phyloP scores from a whole-genome alignment of 345 rosid species.

The Mangifera indica region DNA sequence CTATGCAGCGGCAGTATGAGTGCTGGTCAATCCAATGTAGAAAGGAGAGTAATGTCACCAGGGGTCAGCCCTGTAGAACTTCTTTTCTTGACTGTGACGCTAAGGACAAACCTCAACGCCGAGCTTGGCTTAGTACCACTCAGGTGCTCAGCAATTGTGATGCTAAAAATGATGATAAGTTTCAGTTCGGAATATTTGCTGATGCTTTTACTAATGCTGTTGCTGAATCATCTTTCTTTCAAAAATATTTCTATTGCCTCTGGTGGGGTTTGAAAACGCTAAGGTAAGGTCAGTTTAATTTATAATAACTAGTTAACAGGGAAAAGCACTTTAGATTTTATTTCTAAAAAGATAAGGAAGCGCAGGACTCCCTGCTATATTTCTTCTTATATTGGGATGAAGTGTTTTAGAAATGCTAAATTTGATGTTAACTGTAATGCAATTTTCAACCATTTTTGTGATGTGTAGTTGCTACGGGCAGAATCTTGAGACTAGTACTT shows the following conservation, averaged over 20 bases:
- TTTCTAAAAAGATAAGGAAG: not conserved
- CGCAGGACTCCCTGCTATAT: not conserved
- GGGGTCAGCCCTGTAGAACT: constrained; percentile 46
- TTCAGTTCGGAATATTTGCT: constrained; percentile 72
- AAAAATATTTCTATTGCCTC: constrained; percentile 78
- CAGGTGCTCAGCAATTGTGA: constrained; percentile 48
- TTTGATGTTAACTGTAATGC: constrained; percentile 8
- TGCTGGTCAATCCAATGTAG: constrained; percentile 65
- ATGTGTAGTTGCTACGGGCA: constrained; percentile 83
- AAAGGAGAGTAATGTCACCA: constrained; percentile 50
- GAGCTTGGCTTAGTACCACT: constrained; percentile 59
- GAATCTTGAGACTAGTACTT: constrained; percentile 56
- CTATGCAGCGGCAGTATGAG: constrained; percentile 62
- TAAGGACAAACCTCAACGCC: constrained; percentile 41
- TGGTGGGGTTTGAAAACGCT: constrained; percentile 91
- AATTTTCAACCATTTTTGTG: constrained; percentile 10
- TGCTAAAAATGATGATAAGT: constrained; percentile 42
- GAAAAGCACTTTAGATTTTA: not conserved
- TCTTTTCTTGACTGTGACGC: constrained; percentile 64
- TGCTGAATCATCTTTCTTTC: constrained; percentile 46
- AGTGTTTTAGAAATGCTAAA: not conserved
- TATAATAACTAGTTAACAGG: too few relatives aligned
- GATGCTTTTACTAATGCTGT: constrained; percentile 68
- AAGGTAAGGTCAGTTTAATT: constrained; percentile 39
- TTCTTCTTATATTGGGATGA: not conserved